A percentile compares a stretch with the other conserved stretches of the same genome.
These are phyloP conservation scores for Pythium myriotylum DNA, from an alignment of 352 stramenopile genomes.

Conservation along the genomic window DNA sequence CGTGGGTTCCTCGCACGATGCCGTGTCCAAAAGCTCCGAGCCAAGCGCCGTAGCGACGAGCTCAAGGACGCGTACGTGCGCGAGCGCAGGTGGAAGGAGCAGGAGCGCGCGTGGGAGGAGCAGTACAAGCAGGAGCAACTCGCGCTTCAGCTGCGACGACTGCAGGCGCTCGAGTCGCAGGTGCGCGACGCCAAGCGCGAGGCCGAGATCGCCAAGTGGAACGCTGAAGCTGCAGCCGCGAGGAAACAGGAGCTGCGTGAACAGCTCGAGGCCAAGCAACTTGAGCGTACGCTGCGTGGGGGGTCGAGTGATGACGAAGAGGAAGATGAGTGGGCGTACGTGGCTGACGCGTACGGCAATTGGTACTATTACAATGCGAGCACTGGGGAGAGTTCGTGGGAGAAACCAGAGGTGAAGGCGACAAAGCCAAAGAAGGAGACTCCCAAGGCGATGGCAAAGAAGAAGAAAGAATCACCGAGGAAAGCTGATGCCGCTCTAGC, in stretches of 20 bases:
- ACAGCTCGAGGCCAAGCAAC: slow-evolving; percentile 35
- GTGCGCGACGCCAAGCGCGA: slow-evolving; percentile 67
- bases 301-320: slow-evolving; percentile 17
- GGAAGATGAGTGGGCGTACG: slow-evolving; percentile 32
- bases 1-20: slow-evolving; percentile 42
- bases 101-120: slow-evolving; percentile 53
- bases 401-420: slow-evolving; percentile 30
- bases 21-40: slow-evolving; percentile 29
- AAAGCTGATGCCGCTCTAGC: not conserved
- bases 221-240: slow-evolving; percentile 48
- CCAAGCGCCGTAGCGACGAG: slow-evolving; percentile 41
- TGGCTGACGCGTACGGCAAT: slow-evolving; percentile 52
- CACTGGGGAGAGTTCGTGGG: slow-evolving; percentile 59
- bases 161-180: slow-evolving; percentile 45
- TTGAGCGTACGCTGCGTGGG: slow-evolving; percentile 13
- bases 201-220: slow-evolving; percentile 55
- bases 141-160: slow-evolving; percentile 48
- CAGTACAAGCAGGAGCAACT: slow-evolving; percentile 64
- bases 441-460: not conserved
- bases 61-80: slow-evolving; percentile 62
- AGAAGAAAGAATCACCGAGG: not conserved
- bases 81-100: slow-evolving; percentile 58
- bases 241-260: slow-evolving; percentile 44
- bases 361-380: slow-evolving; percentile 65
- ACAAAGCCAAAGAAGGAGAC: slow-evolving; percentile 8